Base-by-base conservation (phyloP, 2,329 filamentous ascomycete genomes). In the Verticillium nubilum region DNA sequence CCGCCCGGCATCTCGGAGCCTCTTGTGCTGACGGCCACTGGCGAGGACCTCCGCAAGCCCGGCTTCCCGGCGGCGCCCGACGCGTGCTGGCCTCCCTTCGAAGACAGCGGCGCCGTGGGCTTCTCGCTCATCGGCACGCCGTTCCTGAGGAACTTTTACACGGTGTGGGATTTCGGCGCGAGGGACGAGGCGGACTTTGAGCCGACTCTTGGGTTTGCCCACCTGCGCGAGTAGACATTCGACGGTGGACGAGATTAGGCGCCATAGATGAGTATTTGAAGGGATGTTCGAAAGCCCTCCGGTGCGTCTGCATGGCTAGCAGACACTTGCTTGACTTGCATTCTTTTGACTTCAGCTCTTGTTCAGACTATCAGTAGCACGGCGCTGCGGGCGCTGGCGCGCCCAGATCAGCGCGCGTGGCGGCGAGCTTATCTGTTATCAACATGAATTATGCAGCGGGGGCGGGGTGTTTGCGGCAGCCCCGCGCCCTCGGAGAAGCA, bases 41-140 rank as follows among this genome's bases (percentile, higher is more conserved):
- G 73, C 12, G 69, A 71, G 17, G 65, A 71, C 65, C 63, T 75
- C 2, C 65, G 65, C 17, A 17, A 60, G 0, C 69, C 72, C 0
- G 73, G 73, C 1, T 74, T 73, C 58, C 71, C 72, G 2, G 60
- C 69, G 57, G 58, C 68, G 19, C 67, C 67, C 0, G 71, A 72
- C 42, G 69, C 66, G 4, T 75, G 73, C 70, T 72, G 67, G 68
- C 73, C 73, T 13, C 73, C 73, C 0, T 70, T 75, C 9, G 65
- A 72, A 9, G 55, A 63, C 23, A 64, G 67, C 17, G 42, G 42
- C 42, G 42, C n/a, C 42, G 19, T 7, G 42, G 66, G 64, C 0
- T 68, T 71, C 54, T 67, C 67, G n/a, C 64, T 75, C 9, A 58
- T 75, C 13, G 73, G 73, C 0, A 58, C 58, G 0, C 50, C 64